Evolutionary conservation across 805 yeast species (phyloP), one percentile per base, ranked within the genome.

Genomic region (Metschnikowia borealis): DNA sequence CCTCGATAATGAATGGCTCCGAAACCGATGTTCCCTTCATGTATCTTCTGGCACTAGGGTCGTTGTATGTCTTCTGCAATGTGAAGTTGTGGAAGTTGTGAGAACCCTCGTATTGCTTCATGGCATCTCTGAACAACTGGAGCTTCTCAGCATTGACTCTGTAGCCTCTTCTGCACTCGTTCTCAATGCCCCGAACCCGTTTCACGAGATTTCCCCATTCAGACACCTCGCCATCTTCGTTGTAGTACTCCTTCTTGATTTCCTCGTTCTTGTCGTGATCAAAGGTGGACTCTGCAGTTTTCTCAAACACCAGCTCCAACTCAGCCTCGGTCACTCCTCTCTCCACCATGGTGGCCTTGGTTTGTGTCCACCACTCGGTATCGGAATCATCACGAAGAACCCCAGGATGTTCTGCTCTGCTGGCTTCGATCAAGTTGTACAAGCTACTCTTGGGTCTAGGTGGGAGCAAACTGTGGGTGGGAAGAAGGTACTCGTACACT

Each of bases 31-130:
- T 77, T 17, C 80, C 71, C 61, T 87, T 87, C 89, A 94, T 91
- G 65, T 73, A 87, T 61, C 99, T 77, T 46, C 79, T 75, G 2
- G 97, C 86, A 55, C 96, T 85, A 17, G 96, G 85, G 62, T 94
- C 98, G 57, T 82, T 86, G 70, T 79, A 89, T 13, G 74, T 68
- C 64, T 89, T 88, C n/a, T 94, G 94, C 38, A 87, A 67, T 0
- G 96, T 89, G 69, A 84, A 89, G 64, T 89, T 89, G 65, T 87
- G 94, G 79, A 92, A 94, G 66, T 92, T 92, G 68, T 92, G 96
- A 36, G 90, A 83, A 14, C 97, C 97, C 54, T 83, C 77, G 63
- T 87, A 94, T 48, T 78, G 74, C 45, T 81, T 70, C 79, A 94
- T 80, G 3, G 90, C 86, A 17, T 77, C 73, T 57, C 91, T 77